phyloP scores from a whole-genome alignment of 148 eudicot genomes.

The Camellia sinensis region DNA sequence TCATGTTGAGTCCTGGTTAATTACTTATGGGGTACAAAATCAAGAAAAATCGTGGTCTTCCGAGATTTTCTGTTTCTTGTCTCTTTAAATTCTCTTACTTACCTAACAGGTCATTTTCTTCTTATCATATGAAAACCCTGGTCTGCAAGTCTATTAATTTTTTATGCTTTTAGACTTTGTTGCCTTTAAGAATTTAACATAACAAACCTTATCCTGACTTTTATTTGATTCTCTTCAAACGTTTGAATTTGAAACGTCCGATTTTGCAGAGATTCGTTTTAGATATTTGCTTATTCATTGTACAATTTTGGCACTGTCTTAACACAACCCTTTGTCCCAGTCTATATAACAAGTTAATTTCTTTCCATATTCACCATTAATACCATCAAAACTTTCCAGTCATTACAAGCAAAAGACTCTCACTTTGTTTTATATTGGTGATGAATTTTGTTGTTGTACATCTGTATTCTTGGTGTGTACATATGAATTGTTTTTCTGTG shows the following conservation, averaged over 20 bases:
- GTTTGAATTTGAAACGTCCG: not conserved
- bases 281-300: conserved; percentile 11
- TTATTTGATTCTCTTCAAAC: not conserved
- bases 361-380: conserved; percentile 11
- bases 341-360: conserved; percentile 1
- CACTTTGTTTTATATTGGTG: not conserved
- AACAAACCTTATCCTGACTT: conserved; percentile 10
- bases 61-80: not conserved
- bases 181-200: not conserved
- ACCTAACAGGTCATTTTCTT: conserved; percentile 4
- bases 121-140: not conserved
- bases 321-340: not conserved
- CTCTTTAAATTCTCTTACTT: not conserved
- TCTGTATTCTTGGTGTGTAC: not conserved
- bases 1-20: not conserved
- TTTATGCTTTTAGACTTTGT: not conserved
- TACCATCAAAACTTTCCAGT: not conserved
- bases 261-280: conserved; percentile 13
- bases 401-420: not conserved
- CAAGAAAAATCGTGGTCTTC: not conserved
- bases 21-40: not conserved
- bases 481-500: not conserved
- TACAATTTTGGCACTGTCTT: conserved; percentile 11
- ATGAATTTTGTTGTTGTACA: not conserved
- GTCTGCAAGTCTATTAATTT: not conserved